A percentile compares a stretch with the other conserved stretches of the same genome.
Conservation (phyloP, 2,329 filamentous ascomycete species). For the Xylariaceae sp. region DNA sequence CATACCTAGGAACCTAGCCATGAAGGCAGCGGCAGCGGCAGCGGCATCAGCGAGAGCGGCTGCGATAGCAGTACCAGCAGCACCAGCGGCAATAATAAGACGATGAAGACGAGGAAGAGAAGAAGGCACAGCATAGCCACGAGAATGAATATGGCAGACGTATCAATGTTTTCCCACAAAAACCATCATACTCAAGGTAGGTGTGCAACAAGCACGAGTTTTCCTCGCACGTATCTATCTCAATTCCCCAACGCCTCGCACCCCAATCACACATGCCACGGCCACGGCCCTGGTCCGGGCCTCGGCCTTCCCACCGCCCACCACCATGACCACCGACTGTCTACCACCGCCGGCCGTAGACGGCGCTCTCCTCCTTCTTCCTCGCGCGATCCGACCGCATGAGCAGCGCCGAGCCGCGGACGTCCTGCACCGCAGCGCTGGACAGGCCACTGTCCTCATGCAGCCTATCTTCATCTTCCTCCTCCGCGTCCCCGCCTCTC, state of each 20-base stretch:
- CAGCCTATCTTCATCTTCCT: neutral
- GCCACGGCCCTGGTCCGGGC: neutral
- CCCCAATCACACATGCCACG: neutral
- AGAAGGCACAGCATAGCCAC: neutral
- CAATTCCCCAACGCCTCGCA: neutral
- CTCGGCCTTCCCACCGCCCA: neutral
- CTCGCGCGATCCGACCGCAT: neutral
- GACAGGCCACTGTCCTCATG: neutral
- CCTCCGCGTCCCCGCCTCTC: conserved; percentile 40
- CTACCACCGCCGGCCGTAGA: conserved; percentile 15
- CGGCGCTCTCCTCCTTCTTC: conserved; percentile 6
- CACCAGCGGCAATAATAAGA: no score
- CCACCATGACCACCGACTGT: neutral
- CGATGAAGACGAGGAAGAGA: neutral
- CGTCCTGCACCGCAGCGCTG: neutral
- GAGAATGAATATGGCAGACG: neutral
- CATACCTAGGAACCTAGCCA: no score
- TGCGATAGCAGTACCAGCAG: no score
- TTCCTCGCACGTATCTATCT: neutral
- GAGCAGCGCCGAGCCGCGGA: neutral
- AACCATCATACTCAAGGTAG: neutral
- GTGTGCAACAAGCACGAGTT: neutral
- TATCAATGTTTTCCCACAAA: neutral
- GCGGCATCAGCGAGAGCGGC: neutral
- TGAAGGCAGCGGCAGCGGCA: neutral